Evolutionary conservation across 2,329 filamentous ascomycete species (phyloP).

Genomic region (Penicillium janthinellum): DNA sequence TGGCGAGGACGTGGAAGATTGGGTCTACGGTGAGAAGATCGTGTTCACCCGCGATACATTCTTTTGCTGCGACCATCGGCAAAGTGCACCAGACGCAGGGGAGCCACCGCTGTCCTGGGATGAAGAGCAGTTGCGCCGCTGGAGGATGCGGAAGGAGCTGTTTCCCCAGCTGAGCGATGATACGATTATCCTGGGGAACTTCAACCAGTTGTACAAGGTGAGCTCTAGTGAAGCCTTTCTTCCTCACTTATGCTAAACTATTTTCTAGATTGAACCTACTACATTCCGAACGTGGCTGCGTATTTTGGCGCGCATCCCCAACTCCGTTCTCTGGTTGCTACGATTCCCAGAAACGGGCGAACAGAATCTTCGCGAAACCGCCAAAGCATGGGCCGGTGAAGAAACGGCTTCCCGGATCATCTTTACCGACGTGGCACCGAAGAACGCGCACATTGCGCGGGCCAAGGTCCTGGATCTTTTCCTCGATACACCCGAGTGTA

Average conservation of each 20-base stretch:
- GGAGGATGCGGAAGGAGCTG: conserved; percentile 89
- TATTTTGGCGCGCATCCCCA: conserved; percentile 81
- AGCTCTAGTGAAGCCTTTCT: neutral
- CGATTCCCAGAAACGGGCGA: conserved; percentile 94
- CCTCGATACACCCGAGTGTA: conserved; percentile 95
- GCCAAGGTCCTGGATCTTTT: conserved; percentile 93
- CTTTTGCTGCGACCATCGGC: conserved; percentile 96
- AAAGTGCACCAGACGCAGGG: conserved; percentile 75
- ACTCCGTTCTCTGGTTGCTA: conserved; percentile 91
- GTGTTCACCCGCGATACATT: conserved; percentile 94
- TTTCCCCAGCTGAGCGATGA: conserved; percentile 83
- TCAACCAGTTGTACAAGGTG: conserved; percentile 99
- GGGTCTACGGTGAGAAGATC: conserved; percentile 97
- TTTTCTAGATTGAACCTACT: conserved; percentile 82
- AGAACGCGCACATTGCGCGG: conserved; percentile 88
- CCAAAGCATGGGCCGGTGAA: conserved; percentile 77
- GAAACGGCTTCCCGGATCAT: conserved; percentile 84
- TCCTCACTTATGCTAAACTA: conserved; percentile 5
- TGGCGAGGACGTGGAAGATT: conserved; percentile 70
- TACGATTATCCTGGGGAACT: conserved; percentile 90
- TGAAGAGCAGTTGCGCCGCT: conserved; percentile 77
- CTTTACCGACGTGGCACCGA: conserved; percentile 96
- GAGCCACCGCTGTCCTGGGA: conserved; percentile 75
- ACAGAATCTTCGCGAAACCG: conserved; percentile 77
- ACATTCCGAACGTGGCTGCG: conserved; percentile 95